These are phyloP conservation scores for Pichia gijzeniarum DNA, from an alignment of 805 yeast species.

Conservation along the genomic window DNA sequence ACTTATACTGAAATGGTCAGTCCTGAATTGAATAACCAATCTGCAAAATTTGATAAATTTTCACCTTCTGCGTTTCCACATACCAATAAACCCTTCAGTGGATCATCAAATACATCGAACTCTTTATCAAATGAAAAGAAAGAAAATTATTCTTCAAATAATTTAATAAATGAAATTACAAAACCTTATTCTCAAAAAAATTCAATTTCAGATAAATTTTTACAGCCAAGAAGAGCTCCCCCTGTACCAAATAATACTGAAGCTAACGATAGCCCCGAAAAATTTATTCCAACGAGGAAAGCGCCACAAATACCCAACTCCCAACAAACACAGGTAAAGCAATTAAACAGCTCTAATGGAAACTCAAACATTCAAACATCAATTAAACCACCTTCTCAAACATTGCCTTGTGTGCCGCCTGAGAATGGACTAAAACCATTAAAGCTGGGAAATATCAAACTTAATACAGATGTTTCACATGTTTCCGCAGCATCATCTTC, in stretches of 20 bases:
- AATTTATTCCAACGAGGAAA: constrained; percentile 34
- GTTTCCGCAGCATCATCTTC: constrained; percentile 3
- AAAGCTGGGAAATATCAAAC: constrained; percentile 3
- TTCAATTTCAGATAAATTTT: constrained; percentile 18
- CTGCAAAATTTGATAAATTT: constrained; percentile 9
- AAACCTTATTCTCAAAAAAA: constrained; percentile 22
- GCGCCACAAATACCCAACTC: constrained; percentile 27
- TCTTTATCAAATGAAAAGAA: not conserved
- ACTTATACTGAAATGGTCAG: constrained; percentile 41
- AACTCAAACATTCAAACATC: not conserved
- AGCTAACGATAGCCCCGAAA: not conserved
- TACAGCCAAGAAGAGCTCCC: constrained; percentile 32
- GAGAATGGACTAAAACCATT: not conserved
- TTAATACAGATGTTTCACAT: not conserved
- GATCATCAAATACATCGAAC: not conserved
- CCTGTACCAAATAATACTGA: constrained; percentile 23
- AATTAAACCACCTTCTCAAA: constrained; percentile 5
- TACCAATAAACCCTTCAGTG: not conserved
- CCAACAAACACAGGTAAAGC: not conserved
- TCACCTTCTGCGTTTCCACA: constrained; percentile 2
- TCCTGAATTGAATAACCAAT: constrained; percentile 29
- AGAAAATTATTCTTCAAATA: constrained; percentile 4
- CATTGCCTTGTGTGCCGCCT: constrained; percentile 1
- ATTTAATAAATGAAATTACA: constrained; percentile 26
- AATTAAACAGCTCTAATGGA: not conserved